phyloP scores from a whole-genome alignment of 192 early-diverging fungal species.

The Kickxella alabastrina region DNA sequence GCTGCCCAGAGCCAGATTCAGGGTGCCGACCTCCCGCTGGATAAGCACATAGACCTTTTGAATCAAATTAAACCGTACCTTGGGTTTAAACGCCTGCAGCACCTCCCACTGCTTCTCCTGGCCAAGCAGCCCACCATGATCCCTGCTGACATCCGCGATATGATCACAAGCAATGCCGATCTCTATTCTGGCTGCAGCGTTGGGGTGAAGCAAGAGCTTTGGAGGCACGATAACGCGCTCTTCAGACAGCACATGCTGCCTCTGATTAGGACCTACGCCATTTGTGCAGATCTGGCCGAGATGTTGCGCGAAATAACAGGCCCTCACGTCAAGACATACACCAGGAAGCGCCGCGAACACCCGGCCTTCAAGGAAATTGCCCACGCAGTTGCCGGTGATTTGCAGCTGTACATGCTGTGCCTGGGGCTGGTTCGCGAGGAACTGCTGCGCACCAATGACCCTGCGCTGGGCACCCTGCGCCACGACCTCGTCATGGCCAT shows the following conservation, averaged over 20 bases:
- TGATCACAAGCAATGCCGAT: constrained; percentile 7
- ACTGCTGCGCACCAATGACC: constrained; percentile 24
- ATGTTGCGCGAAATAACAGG: constrained; percentile 37
- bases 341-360: constrained; percentile 11
- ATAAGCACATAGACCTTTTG: constrained; percentile 20
- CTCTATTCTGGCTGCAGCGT: constrained; percentile 29
- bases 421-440: constrained; percentile 35
- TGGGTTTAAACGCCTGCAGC: constrained; percentile 18
- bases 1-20: constrained; percentile 28
- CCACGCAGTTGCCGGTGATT: constrained; percentile 19
- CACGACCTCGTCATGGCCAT: constrained; percentile 36
- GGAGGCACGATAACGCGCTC: constrained; percentile 21
- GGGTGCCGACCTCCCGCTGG: constrained; percentile 12
- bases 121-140: constrained; percentile 22
- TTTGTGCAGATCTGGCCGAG: constrained; percentile 2
- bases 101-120: constrained; percentile 37
- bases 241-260: constrained; percentile 31
- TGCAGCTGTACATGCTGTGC: constrained; percentile 39
- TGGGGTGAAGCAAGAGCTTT: constrained; percentile 33
- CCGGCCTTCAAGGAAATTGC: constrained; percentile 15
- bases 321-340: background rate
- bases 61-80: constrained; percentile 23
- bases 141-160: constrained; percentile 22
- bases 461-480: constrained; percentile 30
- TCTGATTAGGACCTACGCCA: constrained; percentile 18